phyloP scores from a whole-genome alignment of 176 grass and related monocot species.

The Leersia perrieri region DNA sequence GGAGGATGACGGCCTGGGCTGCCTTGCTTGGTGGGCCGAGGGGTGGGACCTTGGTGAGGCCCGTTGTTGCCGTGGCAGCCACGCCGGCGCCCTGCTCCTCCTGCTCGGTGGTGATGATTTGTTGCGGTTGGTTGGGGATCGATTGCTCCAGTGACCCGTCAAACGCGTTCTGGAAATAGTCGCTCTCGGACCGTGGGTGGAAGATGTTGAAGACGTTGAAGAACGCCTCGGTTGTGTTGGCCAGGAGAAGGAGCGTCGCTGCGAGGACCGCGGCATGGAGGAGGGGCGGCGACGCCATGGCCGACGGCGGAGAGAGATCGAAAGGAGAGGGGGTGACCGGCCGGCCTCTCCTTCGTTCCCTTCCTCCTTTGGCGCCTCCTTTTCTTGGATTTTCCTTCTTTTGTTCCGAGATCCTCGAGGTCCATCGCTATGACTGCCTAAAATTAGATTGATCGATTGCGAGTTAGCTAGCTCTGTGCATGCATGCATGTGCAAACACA shows the following conservation, averaged over 20 bases:
- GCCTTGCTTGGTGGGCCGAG: slow-evolving; percentile 20
- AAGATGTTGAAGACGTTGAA: slow-evolving; percentile 49
- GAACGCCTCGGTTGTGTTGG: slow-evolving; percentile 30
- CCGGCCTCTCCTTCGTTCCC: slow-evolving; percentile 14
- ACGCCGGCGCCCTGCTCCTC: slow-evolving; percentile 36
- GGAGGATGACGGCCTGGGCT: neutral
- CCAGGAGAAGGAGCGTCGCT: slow-evolving; percentile 32
- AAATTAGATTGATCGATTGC: slow-evolving; percentile 17
- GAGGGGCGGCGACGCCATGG: slow-evolving; percentile 28
- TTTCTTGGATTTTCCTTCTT: neutral
- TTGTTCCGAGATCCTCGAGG: neutral
- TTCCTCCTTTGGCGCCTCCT: neutral
- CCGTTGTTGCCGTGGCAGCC: slow-evolving; percentile 37
- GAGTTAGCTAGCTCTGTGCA: no score
- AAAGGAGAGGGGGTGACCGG: neutral
- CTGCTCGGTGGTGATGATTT: slow-evolving; percentile 41
- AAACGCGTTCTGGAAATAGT: slow-evolving; percentile 37
- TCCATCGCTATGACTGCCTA: neutral
- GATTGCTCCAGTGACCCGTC: neutral
- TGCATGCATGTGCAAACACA: no score
- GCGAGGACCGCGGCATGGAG: slow-evolving; percentile 6
- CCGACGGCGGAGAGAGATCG: slow-evolving; percentile 8
- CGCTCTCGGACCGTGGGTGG: neutral
- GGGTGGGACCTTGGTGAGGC: slow-evolving; percentile 37
- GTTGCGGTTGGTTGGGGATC: neutral